A percentile compares a stretch with the other conserved stretches of the same genome.
Evolutionary conservation across 768 basidiomycete species (phyloP).

Genomic region (Tricholoma flavovirens): DNA sequence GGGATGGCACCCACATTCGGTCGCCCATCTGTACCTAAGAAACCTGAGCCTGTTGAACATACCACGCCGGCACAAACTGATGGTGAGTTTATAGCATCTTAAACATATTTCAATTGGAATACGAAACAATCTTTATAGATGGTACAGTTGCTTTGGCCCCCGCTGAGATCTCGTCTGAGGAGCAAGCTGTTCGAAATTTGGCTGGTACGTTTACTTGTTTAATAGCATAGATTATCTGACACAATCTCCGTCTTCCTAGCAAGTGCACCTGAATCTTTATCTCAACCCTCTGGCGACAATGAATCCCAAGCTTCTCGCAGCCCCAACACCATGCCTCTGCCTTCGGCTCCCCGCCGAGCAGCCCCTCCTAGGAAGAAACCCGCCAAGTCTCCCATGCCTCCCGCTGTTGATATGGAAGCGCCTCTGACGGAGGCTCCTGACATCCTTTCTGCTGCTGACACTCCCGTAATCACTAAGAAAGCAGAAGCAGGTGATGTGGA

Average conservation of each 20-base stretch:
- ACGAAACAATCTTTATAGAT: conserved; percentile 6
- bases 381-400: conserved; percentile 37
- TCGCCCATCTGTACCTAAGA: conserved; percentile 34
- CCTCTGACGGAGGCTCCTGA: conserved; percentile 8
- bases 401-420: conserved; percentile 10
- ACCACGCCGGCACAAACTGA: not conserved
- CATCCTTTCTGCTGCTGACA: not conserved
- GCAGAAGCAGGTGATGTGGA: conserved; percentile 10
- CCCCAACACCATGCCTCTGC: conserved; percentile 65
- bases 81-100: conserved; percentile 6
- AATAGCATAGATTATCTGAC: not conserved
- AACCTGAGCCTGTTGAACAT: conserved; percentile 12
- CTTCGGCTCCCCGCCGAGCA: conserved; percentile 65
- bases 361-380: conserved; percentile 69
- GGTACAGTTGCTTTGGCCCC: conserved; percentile 1
- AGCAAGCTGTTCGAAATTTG: conserved; percentile 2
- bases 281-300: conserved; percentile 22
- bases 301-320: conserved; percentile 29
- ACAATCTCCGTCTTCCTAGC: conserved; percentile 2
- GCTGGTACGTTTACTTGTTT: conserved; percentile 3
- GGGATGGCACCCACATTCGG: conserved; percentile 77
- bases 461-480: not conserved
- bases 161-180: conserved; percentile 3
- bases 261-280: conserved; percentile 17
- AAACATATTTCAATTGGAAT: not conserved